Percentiles rank a stretch among this genome's conserved stretches.
Conservation (phyloP, 2,329 filamentous ascomycete genomes). For the Neurospora sp. region DNA sequence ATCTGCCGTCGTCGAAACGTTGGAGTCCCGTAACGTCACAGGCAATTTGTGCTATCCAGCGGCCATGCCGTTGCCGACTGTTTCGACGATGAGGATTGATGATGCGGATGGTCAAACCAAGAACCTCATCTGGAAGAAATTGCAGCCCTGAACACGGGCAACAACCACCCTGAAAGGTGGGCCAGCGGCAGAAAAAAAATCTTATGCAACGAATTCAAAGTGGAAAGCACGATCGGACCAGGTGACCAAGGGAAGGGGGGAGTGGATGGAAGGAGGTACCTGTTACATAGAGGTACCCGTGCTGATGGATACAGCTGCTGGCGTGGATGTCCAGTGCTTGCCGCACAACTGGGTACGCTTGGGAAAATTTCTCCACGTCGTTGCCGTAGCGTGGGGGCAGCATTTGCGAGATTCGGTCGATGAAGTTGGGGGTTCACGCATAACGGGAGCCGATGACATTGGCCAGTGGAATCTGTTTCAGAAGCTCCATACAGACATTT, state of each 20-base stretch:
- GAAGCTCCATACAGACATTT: neutral
- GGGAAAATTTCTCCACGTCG: neutral
- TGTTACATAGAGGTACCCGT: neutral
- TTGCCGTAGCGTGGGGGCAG: neutral
- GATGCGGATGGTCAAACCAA: neutral
- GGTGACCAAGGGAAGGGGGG: neutral
- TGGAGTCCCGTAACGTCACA: neutral
- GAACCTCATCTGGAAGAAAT: neutral
- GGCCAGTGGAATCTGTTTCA: neutral
- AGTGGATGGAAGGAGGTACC: neutral
- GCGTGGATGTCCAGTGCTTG: neutral
- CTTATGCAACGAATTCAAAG: neutral
- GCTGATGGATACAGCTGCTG: neutral
- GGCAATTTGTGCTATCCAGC: neutral
- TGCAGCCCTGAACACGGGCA: neutral
- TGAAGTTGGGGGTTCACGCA: neutral
- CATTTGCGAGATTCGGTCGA: neutral
- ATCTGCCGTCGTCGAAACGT: neutral
- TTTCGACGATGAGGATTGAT: neutral
- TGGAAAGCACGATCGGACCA: neutral
- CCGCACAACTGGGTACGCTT: neutral
- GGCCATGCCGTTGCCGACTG: neutral
- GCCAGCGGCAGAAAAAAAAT: neutral
- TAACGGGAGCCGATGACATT: neutral
- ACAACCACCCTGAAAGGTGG: neutral